Evolutionary conservation across 768 basidiomycete species (phyloP).

Genomic region (Suillus variegatus): DNA sequence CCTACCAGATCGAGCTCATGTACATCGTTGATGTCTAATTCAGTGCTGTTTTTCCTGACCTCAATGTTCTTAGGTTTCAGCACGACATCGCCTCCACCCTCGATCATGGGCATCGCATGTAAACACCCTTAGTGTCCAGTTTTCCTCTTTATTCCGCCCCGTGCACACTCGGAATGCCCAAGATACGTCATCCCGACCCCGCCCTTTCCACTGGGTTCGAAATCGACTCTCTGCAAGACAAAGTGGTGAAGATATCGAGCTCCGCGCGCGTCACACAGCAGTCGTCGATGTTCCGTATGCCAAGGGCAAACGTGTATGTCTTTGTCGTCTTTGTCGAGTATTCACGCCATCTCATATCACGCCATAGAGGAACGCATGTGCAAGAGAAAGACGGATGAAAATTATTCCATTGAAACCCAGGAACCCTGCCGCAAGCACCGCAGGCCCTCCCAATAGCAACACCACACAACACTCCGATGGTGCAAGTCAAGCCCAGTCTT

Average conservation of each 20-base stretch:
- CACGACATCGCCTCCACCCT: too few species aligned
- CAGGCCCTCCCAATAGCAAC: background rate
- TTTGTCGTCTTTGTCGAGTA: background rate
- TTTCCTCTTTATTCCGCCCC: too few species aligned
- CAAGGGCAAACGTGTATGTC: background rate
- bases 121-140: too few species aligned
- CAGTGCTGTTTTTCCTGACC: too few species aligned
- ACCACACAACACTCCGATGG: background rate
- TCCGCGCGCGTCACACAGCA: accelerated
- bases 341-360: background rate
- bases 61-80: too few species aligned
- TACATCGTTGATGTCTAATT: too few species aligned
- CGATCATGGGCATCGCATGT: too few species aligned
- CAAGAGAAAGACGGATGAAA: background rate
- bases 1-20: too few species aligned
- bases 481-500: background rate
- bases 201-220: background rate
- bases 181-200: too few species aligned
- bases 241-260: background rate
- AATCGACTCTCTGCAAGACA: background rate
- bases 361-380: background rate
- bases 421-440: background rate
- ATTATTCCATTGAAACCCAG: background rate
- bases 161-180: background rate
- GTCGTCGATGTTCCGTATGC: background rate